Base-by-base conservation (phyloP, 2,329 filamentous ascomycete species). In the Aspergillus latus region DNA sequence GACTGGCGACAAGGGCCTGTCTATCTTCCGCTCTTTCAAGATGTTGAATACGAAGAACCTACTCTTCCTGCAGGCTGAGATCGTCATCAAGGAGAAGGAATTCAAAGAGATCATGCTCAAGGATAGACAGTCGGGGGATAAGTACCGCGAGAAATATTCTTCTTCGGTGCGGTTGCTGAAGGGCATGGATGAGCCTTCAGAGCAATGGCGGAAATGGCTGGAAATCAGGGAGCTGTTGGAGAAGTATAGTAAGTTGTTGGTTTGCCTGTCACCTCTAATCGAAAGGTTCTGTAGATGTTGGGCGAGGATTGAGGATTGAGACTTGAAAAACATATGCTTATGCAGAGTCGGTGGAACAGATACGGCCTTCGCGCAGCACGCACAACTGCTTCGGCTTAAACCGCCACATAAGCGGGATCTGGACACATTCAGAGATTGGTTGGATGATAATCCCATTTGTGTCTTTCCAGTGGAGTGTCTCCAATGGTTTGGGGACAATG, bases 161-260 rank as follows among this genome's bases (percentile, higher is more conserved):
- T 52, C 40, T 7, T 59, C 50, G 1, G 47, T 61, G 2, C 29
- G 13, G 6, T 21, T 48, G 2, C n/a, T 59, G 10, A 55, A 59
- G 44, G 34, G 45, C 3, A 8, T 39, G 5, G 15, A 49, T 44
- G 45, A 42, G 13, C 11, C 30, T 1, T 46, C 44, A 6, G 13
- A 43, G 5, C 59, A 61, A 30, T 61, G 59, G 59, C 10, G 4
- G 15, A 57, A 59, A 26, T 51, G 58, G 13, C 21, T 55, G 13
- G 48, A 56, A 13, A 8, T 52, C 8, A 43, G 59, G 1, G 44
- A 43, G 26, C 42, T 61, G 42, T 29, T 61, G 8, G 56, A 59
- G 7, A 50, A 57, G 21, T 59, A 61, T 26, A 59, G 59, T 61
- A 26, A 37, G 59, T 56, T 15, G 9, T 45, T 6, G 7, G 11